phyloP scores from a whole-genome alignment of 2,329 filamentous ascomycete species.

The Trichophyton simii region DNA sequence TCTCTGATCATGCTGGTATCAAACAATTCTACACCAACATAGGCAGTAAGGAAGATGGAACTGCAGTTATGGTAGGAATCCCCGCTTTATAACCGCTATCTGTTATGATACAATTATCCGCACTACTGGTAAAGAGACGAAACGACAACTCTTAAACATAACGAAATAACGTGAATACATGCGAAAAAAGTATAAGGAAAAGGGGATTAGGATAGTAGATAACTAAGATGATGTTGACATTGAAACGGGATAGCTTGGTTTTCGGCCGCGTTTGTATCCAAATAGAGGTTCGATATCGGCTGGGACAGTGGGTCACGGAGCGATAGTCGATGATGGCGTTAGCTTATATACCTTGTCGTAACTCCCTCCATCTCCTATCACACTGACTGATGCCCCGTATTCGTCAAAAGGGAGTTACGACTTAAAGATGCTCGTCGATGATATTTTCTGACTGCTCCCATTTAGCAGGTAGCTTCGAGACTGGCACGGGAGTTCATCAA shows the following conservation, averaged over 20 bases:
- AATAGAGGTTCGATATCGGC: background rate
- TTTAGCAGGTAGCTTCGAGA: slow-evolving; percentile 46
- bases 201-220: background rate
- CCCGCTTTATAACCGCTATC: slow-evolving; percentile 6
- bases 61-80: background rate
- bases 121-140: background rate
- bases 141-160: slow-evolving; percentile 3
- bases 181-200: background rate
- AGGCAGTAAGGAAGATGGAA: background rate
- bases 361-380: background rate
- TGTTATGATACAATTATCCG: slow-evolving; percentile 7
- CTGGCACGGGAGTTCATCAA: slow-evolving; percentile 96
- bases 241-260: background rate
- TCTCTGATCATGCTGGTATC: too few relatives aligned
- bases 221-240: background rate
- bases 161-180: slow-evolving; percentile 4
- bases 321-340: slow-evolving; percentile 1
- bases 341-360: background rate
- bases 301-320: background rate
- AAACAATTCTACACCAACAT: too few relatives aligned
- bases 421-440: background rate
- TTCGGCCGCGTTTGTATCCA: background rate
- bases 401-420: background rate
- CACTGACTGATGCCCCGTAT: background rate
- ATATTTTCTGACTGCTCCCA: background rate